Evolutionary conservation across 345 rosid species (phyloP), one percentile per base, ranked within the genome.

Genomic region (Euclidium syriacum): DNA sequence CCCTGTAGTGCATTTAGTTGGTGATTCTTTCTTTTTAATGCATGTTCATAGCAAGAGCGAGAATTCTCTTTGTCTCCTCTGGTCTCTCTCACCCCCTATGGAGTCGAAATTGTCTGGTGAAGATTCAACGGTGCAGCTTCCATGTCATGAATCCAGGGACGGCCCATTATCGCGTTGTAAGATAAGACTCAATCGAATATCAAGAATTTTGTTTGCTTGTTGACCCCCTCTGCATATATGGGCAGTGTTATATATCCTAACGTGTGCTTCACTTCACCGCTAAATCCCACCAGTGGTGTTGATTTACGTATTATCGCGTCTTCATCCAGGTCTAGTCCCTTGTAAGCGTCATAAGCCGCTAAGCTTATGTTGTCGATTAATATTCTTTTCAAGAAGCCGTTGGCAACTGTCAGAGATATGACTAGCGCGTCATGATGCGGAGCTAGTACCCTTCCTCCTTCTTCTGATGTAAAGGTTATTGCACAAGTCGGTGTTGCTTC

Each of bases 251-350:
- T n/a, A n/a, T n/a, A 0, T 23, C 18, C n/a, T 0, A 42, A 4
- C 2, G 19, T 1, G 2, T 32, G 29, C 0, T 50, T 29, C 3
- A 50, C 55, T 2, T 50, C 36, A 0, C 55, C 14, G 0, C 55
- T 50, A 0, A 54, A 54, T 1, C 59, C 59, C 1, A 18, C 10
- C 0, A 34, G 2, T 3, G 29, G 14, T 3, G 11, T 11, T 0
- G 29, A 19, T 4, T 11, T 14, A 0, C 2, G 1, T 3, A 8
- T 34, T 0, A 54, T 0, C 10, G 2, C 18, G 1, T 0, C 6
- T 8, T 51, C 57, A 0, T 9, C 0, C 2, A 51, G 22, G 0
- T 26, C 24, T 1, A 50, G 7, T 4, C 19, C 14, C 27, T 27
- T 27, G 14, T 8, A 26, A 0, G 23, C 57, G 6, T 8, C 5